A percentile compares a stretch with the other conserved stretches of the same genome.
Evolutionary conservation across 2,329 filamentous ascomycete genomes (phyloP).

Genomic region (Diaporthe sp.): DNA sequence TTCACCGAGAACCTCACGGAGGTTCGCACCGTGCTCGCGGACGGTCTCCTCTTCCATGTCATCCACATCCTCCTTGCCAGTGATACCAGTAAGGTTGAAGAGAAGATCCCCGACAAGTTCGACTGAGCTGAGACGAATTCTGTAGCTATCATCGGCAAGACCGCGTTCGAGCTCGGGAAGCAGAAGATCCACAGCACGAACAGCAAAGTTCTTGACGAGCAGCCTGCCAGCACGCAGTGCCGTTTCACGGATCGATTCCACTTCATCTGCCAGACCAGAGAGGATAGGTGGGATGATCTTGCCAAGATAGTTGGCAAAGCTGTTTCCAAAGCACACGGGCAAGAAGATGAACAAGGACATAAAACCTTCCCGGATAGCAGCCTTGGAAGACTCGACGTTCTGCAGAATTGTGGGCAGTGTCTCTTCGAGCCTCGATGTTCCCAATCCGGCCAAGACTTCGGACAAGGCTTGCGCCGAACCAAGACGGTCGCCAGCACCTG

Average conservation of each 20-base stretch:
- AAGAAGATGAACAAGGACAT: conserved; percentile 99
- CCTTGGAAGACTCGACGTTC: conserved; percentile 91
- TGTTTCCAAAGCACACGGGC: conserved; percentile 98
- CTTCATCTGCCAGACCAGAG: conserved; percentile 91
- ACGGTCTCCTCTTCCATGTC: conserved; percentile 81
- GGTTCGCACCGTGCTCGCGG: conserved; percentile 89
- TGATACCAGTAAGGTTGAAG: conserved; percentile 97
- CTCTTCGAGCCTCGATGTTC: conserved; percentile 92
- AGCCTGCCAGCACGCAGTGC: conserved; percentile 92
- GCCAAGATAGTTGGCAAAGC: conserved; percentile 94
- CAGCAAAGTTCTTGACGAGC: conserved; percentile 98
- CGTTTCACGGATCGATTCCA: conserved; percentile 97
- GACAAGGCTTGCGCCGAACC: conserved; percentile 96
- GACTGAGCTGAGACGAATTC: conserved; percentile 97
- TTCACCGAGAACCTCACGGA: conserved; percentile 92
- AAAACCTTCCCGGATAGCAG: conserved; percentile 94
- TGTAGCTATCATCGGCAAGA: conserved; percentile 96
- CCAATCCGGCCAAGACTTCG: conserved; percentile 94
- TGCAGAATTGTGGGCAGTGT: conserved; percentile 95
- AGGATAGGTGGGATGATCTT: conserved; percentile 97
- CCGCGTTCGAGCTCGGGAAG: conserved; percentile 95
- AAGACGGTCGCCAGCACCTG: conserved; percentile 93
- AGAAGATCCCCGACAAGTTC: conserved; percentile 96
- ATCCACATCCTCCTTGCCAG: conserved; percentile 79
- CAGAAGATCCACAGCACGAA: conserved; percentile 91